A percentile compares a stretch with the other conserved stretches of the same genome.
Evolutionary conservation across 108 stramenopile genomes (phyloP).

Genomic region (Cyclotella choctawhatcheeana): DNA sequence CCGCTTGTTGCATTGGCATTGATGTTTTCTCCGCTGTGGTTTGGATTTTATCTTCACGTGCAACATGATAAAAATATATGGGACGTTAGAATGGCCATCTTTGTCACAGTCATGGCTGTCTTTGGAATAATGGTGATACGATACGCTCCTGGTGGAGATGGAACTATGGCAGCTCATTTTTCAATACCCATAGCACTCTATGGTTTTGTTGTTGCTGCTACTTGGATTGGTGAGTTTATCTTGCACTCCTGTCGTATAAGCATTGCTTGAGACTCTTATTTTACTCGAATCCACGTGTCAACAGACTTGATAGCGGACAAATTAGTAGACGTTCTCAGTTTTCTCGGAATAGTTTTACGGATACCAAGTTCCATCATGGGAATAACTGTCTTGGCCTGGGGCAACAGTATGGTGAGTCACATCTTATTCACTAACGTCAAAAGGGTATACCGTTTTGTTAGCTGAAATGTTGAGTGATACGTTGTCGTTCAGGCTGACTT

Average conservation of each 20-base stretch:
- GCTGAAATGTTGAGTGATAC: no score
- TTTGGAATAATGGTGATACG: conserved; percentile 41
- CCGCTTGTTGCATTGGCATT: conserved; percentile 54
- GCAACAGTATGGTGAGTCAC: conserved; percentile 74
- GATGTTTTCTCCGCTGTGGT: conserved; percentile 51
- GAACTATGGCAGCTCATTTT: conserved; percentile 34
- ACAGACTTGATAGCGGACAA: conserved; percentile 65
- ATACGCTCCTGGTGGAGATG: conserved; percentile 52
- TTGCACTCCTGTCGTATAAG: background rate
- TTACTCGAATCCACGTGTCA: background rate
- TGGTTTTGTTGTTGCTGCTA: conserved; percentile 65
- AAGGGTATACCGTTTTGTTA: no score
- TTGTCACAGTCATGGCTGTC: conserved; percentile 21
- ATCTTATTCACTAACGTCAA: no score
- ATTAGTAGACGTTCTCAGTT: conserved; percentile 64
- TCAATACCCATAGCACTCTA: conserved; percentile 56
- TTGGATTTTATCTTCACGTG: conserved; percentile 40
- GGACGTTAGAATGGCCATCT: conserved; percentile 34
- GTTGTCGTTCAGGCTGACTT: no score
- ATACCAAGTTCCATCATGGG: conserved; percentile 68
- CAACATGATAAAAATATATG: conserved; percentile 43
- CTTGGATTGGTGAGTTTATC: conserved; percentile 63
- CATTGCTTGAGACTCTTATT: background rate
- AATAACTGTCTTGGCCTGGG: conserved; percentile 84
- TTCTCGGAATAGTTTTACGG: conserved; percentile 59